A percentile compares a stretch with the other conserved stretches of the same genome.
phyloP scores from a whole-genome alignment of 108 stramenopile genomes.

The Cafeteria roenbergensis region DNA sequence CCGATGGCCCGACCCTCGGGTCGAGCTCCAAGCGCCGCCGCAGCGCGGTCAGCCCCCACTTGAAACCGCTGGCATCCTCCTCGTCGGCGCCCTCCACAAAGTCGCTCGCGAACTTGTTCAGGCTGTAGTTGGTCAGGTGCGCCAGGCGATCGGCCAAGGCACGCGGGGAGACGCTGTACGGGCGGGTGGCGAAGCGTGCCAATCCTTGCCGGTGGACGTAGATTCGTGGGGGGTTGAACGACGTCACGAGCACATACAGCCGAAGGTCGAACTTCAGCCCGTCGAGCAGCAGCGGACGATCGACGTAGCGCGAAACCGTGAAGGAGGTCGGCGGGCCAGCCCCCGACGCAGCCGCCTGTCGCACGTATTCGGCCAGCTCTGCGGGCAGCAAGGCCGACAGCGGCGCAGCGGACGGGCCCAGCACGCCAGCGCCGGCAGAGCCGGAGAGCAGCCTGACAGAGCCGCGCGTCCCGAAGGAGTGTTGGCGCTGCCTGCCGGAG shows the following conservation, averaged over 20 bases:
- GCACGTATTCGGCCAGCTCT: not conserved
- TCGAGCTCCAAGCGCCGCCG: too few relatives aligned
- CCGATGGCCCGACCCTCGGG: too few relatives aligned
- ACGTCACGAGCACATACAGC: constrained; percentile 43
- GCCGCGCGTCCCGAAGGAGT: not conserved
- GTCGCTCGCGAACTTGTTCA: constrained; percentile 35
- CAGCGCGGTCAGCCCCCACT: too few relatives aligned
- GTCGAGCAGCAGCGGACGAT: constrained; percentile 34
- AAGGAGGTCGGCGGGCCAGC: constrained; percentile 23
- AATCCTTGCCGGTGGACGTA: constrained; percentile 44
- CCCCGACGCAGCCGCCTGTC: not conserved
- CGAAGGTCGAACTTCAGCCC: constrained; percentile 49
- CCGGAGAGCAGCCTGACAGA: not conserved
- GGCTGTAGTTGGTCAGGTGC: constrained; percentile 46
- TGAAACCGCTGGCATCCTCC: too few relatives aligned
- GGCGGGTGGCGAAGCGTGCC: constrained; percentile 31
- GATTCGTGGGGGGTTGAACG: constrained; percentile 10
- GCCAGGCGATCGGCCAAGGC: constrained; percentile 9
- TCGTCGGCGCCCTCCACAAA: constrained; percentile 21
- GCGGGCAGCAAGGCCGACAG: too few relatives aligned
- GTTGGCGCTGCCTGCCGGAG: too few relatives aligned
- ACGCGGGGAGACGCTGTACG: not conserved
- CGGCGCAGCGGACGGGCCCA: too few relatives aligned
- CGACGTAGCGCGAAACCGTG: constrained; percentile 34
- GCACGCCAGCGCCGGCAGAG: too few relatives aligned